Base-by-base conservation (phyloP, 2,329 filamentous ascomycete genomes). In the Colletotrichum ledebouriae region DNA sequence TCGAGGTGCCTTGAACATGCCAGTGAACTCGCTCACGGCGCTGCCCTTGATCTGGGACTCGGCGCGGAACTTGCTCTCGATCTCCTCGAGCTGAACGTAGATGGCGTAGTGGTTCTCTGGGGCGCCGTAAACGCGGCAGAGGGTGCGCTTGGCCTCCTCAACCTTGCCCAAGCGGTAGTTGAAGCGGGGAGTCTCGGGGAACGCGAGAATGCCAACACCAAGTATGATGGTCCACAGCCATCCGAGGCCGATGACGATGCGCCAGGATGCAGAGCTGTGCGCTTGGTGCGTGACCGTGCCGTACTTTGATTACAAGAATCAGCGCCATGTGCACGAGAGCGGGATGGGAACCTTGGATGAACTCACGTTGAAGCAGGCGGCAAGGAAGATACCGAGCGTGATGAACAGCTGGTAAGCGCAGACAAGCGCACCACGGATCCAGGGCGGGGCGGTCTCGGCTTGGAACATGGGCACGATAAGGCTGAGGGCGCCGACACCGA, bases 391-490 rank as follows among this genome's bases (percentile, higher is more conserved):
- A 29, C 91, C 91, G 52, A 92, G 78, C 0, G 90, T 92, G 77
- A 93, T 91, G 78, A 92, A 90, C 3, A 93, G 83, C 79, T 93
- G 91, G 77, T 92, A 93, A 12, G 85, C 85, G 53, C 85, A 85
- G 56, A 93, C 87, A 70, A 92, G 83, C 4, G 87, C 83, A 63
- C 89, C 90, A 71, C 91, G 85, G 57, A 93, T 87, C 76, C 88
- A 88, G 13, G 88, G 84, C 0, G 91, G 91, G 0, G 88, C 87
- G 6, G 86, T 90, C 78, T 93, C 91, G n/a, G 87, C 87, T 73
- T 92, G 89, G 75, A 92, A 93, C 87, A 93, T 90, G n/a, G 89
- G 89, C 0, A 90, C 89, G 12, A 89, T 78, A 5, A 91, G 85
- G 10, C 86, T 89, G 2, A 92, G 77, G 0, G 86, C 87, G 62